Evolutionary conservation across 805 yeast genomes (phyloP).

Genomic region (Candida argentea): DNA sequence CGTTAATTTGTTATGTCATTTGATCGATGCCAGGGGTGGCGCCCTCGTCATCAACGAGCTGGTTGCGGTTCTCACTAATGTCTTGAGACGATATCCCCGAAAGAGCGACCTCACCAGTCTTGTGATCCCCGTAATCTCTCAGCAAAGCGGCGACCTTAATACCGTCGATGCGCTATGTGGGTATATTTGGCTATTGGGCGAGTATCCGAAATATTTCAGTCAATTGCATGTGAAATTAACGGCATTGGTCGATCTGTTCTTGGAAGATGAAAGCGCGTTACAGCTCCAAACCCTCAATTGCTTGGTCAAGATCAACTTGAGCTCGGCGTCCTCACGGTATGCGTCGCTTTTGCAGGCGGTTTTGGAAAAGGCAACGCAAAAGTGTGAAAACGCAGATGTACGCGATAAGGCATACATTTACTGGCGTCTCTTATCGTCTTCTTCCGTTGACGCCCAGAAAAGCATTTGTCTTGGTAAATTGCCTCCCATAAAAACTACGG

Average conservation of each 20-base stretch:
- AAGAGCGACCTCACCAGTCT: conserved; percentile 38
- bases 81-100: conserved; percentile 57
- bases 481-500: conserved; percentile 64
- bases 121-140: conserved; percentile 44
- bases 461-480: conserved; percentile 49
- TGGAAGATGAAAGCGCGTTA: conserved; percentile 48
- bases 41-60: conserved; percentile 54
- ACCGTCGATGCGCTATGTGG: conserved; percentile 44
- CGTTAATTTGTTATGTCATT: conserved; percentile 47
- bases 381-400: conserved; percentile 64
- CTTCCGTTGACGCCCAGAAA: conserved; percentile 32
- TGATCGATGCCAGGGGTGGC: conserved; percentile 52
- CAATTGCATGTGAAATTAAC: conserved; percentile 38
- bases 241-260: conserved; percentile 39
- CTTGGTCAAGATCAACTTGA: conserved; percentile 45
- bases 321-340: conserved; percentile 13
- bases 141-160: conserved; percentile 37
- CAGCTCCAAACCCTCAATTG: conserved; percentile 54
- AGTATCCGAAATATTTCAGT: conserved; percentile 54
- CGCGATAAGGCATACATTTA: conserved; percentile 72
- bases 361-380: conserved; percentile 52
- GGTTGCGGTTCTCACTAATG: conserved; percentile 50
- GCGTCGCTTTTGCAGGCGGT: conserved; percentile 44
- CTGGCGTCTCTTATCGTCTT: conserved; percentile 63
- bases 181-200: conserved; percentile 65